Percentiles rank a stretch among this genome's conserved stretches.
Conservation (phyloP, 176 grass and related monocot genomes). For the Oryza longistaminata region DNA sequence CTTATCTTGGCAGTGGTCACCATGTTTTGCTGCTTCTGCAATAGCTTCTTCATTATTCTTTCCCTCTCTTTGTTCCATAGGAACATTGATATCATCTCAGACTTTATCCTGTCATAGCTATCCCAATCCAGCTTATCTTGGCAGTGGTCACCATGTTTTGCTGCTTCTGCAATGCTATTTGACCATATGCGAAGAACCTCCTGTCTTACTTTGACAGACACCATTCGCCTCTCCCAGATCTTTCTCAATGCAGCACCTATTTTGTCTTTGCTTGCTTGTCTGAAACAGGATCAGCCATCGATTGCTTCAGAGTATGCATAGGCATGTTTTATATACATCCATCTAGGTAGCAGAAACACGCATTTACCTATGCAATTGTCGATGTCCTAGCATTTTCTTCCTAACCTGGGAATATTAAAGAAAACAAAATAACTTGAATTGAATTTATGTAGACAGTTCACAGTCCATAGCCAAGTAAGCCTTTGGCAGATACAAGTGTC, state of each 20-base stretch:
- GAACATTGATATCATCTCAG: conserved; percentile 45
- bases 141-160: conserved; percentile 47
- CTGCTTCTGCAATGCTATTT: conserved; percentile 64
- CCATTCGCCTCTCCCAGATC: conserved; percentile 57
- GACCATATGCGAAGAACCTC: conserved; percentile 54
- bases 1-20: conserved; percentile 50
- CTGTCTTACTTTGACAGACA: conserved; percentile 45
- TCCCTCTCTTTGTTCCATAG: conserved; percentile 45
- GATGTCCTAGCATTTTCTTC: conserved; percentile 72
- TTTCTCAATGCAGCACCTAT: conserved; percentile 65
- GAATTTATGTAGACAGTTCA: conserved; percentile 4
- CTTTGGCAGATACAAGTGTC: neutral
- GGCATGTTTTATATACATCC: neutral
- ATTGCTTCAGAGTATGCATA: conserved; percentile 11
- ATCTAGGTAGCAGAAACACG: conserved; percentile 18
- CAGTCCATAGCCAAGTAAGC: conserved; percentile 25
- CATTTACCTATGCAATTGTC: conserved; percentile 63
- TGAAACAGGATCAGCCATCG: conserved; percentile 34
- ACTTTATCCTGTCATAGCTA: conserved; percentile 66
- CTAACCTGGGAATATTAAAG: conserved; percentile 60
- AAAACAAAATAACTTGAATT: neutral
- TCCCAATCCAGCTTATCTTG: conserved; percentile 76
- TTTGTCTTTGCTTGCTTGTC: conserved; percentile 63
- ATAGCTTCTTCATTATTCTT: conserved; percentile 52
- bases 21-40: conserved; percentile 62